Evolutionary conservation across 176 grass and related monocot species (phyloP).

Genomic region (Oryza rufipogon): DNA sequence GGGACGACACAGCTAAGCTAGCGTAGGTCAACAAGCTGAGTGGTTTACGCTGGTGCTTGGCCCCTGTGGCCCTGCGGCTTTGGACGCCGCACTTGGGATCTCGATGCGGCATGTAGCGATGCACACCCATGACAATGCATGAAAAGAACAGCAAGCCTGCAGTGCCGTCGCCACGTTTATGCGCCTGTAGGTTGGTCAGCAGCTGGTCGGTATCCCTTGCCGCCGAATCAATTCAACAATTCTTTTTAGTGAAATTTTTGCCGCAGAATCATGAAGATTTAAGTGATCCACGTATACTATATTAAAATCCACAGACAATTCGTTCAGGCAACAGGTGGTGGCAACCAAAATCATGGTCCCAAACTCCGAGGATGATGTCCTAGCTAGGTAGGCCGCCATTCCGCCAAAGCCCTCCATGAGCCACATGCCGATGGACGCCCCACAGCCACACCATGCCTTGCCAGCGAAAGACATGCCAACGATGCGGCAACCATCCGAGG

Average conservation of each 20-base stretch:
- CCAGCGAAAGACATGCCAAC: background rate
- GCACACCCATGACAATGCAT: background rate
- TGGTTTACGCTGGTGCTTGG: too few species aligned
- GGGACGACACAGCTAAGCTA: too few species aligned
- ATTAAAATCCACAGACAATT: background rate
- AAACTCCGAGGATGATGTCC: slow-evolving; percentile 29
- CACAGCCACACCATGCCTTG: background rate
- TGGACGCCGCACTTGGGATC: background rate
- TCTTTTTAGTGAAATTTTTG: too few species aligned
- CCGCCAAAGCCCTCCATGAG: background rate
- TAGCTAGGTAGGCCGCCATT: background rate
- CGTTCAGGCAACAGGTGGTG: too few species aligned
- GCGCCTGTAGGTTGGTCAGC: background rate
- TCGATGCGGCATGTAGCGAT: background rate
- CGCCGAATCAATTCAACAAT: too few species aligned
- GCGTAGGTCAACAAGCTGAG: too few species aligned
- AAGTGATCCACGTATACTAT: background rate
- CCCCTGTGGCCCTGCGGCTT: background rate
- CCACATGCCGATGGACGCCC: background rate
- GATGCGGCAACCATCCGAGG: background rate
- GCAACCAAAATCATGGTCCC: background rate
- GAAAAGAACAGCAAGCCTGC: background rate
- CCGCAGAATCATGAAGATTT: too few species aligned
- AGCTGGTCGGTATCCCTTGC: too few species aligned
- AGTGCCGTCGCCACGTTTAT: background rate